phyloP scores from a whole-genome alignment of 2,329 filamentous ascomycete genomes.

The Trichoderma sp. region DNA sequence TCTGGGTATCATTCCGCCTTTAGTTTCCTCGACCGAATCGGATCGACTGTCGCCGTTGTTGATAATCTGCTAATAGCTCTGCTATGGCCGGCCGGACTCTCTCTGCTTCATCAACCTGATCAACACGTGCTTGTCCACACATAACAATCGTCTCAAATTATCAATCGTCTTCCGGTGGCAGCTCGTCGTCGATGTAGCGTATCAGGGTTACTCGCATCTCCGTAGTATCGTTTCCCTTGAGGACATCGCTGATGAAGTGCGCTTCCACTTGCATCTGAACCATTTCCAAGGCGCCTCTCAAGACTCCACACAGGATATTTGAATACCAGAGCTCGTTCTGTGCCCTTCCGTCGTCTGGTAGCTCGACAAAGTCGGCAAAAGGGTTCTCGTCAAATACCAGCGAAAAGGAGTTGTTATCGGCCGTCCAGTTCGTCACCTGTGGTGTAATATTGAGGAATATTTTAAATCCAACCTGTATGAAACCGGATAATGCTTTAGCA shows the following conservation, averaged over 20 bases:
- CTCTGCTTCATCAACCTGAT: not conserved
- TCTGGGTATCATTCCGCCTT: slow-evolving; percentile 7
- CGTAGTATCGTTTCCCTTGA: slow-evolving; percentile 91
- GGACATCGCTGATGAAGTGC: slow-evolving; percentile 89
- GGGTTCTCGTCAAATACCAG: slow-evolving; percentile 97
- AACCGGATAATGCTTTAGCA: slow-evolving; percentile 23
- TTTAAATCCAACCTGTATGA: slow-evolving; percentile 84
- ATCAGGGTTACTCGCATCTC: slow-evolving; percentile 94
- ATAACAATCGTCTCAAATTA: not conserved
- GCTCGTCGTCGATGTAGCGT: slow-evolving; percentile 94
- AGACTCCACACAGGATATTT: slow-evolving; percentile 90
- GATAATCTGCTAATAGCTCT: not conserved
- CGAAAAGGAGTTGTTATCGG: slow-evolving; percentile 94
- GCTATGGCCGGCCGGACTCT: not conserved
- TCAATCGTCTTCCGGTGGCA: slow-evolving; percentile 93
- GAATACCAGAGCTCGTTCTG: slow-evolving; percentile 99
- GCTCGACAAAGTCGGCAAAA: slow-evolving; percentile 92
- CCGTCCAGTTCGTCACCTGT: slow-evolving; percentile 90
- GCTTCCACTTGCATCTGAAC: slow-evolving; percentile 99
- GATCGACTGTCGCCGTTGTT: not conserved
- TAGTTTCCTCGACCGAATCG: not conserved
- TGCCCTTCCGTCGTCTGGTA: slow-evolving; percentile 90
- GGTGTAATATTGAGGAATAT: slow-evolving; percentile 98
- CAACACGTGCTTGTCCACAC: not conserved
- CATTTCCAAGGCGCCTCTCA: slow-evolving; percentile 93